Conservation (phyloP, 2,329 filamentous ascomycete genomes). For the Aspergillus hortae region DNA sequence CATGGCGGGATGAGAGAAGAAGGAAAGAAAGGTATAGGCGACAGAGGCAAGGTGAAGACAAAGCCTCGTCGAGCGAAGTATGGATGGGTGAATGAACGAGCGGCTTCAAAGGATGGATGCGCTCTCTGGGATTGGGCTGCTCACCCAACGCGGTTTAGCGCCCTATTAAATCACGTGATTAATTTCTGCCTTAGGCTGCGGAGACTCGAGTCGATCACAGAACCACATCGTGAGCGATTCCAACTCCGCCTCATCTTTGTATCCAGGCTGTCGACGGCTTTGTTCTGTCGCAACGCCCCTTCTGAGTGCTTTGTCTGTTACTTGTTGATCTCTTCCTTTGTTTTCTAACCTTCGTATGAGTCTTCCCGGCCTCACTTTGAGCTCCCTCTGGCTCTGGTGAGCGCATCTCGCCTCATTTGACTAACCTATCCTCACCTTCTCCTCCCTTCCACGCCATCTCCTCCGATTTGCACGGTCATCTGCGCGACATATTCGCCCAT, state of each 20-base stretch:
- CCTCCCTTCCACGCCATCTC: not conserved
- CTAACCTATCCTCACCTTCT: not conserved
- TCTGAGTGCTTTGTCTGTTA: not conserved
- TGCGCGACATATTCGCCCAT: conserved; percentile 17
- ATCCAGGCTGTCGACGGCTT: not conserved
- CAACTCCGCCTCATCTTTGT: not conserved
- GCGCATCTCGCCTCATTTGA: conserved; percentile 5
- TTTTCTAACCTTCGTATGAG: conserved; percentile 2
- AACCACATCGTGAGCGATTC: not conserved
- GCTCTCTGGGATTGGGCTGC: conserved; percentile 9
- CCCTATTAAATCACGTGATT: conserved; percentile 5
- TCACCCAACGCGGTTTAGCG: conserved; percentile 18
- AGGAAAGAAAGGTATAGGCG: conserved; percentile 10
- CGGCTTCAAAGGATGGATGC: conserved; percentile 8
- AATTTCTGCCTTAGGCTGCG: not conserved
- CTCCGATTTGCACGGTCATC: not conserved
- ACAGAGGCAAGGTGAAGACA: conserved; percentile 8
- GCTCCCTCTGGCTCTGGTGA: conserved; percentile 9
- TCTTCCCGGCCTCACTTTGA: not conserved
- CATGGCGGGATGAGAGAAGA: conserved; percentile 13
- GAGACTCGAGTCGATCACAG: not conserved
- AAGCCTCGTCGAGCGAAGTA: conserved; percentile 7
- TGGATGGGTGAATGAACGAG: conserved; percentile 3
- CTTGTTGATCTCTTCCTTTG: not conserved
- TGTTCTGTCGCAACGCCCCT: not conserved